Conservation (phyloP, 192 early-diverging fungal genomes). For the Mortierella hygrophila region DNA sequence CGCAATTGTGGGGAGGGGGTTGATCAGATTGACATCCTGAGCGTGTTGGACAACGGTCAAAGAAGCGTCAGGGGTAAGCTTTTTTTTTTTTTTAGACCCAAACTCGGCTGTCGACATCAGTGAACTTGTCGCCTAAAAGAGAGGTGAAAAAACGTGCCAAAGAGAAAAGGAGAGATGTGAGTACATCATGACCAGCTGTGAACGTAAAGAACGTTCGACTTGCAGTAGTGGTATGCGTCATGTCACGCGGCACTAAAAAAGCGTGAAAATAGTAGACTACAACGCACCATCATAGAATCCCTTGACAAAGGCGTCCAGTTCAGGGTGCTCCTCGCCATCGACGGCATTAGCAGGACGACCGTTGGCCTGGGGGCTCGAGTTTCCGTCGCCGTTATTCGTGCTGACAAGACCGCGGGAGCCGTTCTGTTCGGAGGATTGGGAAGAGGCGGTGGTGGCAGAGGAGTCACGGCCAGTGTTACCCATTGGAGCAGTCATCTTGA, state of each 20-base stretch:
- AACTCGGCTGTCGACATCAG: slow-evolving; percentile 45
- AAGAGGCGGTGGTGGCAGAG: background rate
- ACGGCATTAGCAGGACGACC: background rate
- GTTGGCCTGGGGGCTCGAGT: slow-evolving; percentile 8
- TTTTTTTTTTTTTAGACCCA: slow-evolving; percentile 37
- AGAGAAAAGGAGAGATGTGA: background rate
- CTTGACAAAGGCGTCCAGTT: slow-evolving; percentile 43
- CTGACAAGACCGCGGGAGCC: background rate
- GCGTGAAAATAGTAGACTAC: background rate
- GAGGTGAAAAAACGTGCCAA: background rate
- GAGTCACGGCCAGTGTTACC: background rate
- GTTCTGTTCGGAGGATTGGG: background rate
- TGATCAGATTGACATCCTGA: background rate
- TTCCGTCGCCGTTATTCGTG: background rate
- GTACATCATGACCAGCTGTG: background rate
- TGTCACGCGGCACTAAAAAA: background rate
- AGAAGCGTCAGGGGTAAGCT: background rate
- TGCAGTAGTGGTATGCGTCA: background rate
- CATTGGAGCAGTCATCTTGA: slow-evolving; percentile 3
- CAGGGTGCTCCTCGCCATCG: slow-evolving; percentile 17
- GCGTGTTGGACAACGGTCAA: background rate
- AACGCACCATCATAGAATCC: slow-evolving; percentile 39
- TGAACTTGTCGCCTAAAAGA: slow-evolving; percentile 39
- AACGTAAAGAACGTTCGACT: background rate
- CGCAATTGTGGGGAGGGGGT: background rate